phyloP scores from a whole-genome alignment of 371 early-diverging fungal genomes.

The Blakeslea trispora region DNA sequence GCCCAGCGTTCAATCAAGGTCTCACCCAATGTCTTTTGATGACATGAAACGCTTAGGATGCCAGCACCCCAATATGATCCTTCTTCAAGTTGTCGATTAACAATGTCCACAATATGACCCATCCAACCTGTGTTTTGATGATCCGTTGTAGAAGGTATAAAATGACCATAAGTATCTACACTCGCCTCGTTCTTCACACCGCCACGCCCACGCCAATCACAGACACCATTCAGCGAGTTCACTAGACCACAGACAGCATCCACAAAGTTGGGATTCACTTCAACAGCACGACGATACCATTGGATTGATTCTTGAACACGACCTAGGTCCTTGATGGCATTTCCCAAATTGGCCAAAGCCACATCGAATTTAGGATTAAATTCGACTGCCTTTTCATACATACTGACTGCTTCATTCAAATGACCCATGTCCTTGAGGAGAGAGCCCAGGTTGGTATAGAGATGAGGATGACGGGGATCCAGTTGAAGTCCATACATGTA shows the following conservation, averaged over 20 bases:
- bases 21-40: constrained; percentile 30
- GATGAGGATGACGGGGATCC: constrained; percentile 85
- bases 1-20: constrained; percentile 34
- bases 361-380: constrained; percentile 87
- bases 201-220: constrained; percentile 88
- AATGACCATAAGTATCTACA: constrained; percentile 42
- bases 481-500: constrained; percentile 86
- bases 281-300: constrained; percentile 84
- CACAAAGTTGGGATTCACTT: constrained; percentile 87
- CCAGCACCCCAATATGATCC: constrained; percentile 65
- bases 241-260: constrained; percentile 92
- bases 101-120: constrained; percentile 77
- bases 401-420: constrained; percentile 76
- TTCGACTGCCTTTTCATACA: constrained; percentile 90
- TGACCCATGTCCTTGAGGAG: constrained; percentile 88
- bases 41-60: constrained; percentile 24
- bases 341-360: constrained; percentile 89
- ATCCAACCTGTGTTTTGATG: constrained; percentile 70
- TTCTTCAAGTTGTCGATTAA: constrained; percentile 74
- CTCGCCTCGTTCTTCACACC: constrained; percentile 51
- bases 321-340: constrained; percentile 88
- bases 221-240: constrained; percentile 83
- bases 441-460: constrained; percentile 89
- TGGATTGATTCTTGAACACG: constrained; percentile 86
- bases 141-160: constrained; percentile 25